Percentiles rank a stretch among this genome's conserved stretches.
phyloP scores from a whole-genome alignment of 495 filamentous ascomycete species.

The Xylaria palmicola region DNA sequence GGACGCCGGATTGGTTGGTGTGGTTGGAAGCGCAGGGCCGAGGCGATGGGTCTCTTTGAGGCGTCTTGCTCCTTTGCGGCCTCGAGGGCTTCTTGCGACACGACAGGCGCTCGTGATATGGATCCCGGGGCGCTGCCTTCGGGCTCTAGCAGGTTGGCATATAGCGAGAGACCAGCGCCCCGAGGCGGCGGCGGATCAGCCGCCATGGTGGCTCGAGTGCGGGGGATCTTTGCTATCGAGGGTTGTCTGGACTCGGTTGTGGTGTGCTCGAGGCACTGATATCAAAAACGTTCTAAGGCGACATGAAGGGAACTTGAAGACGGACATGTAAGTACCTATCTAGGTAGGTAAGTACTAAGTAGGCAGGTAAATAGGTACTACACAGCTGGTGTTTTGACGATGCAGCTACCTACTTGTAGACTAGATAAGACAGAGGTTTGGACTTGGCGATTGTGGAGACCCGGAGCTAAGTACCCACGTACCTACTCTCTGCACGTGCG shows the following conservation, averaged over 20 bases:
- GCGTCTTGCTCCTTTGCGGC: slow-evolving; percentile 53
- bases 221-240: no score
- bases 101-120: slow-evolving; percentile 77
- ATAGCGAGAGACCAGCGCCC: slow-evolving; percentile 47
- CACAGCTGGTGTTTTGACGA: no score
- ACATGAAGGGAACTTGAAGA: no score
- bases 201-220: slow-evolving; percentile 21
- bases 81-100: slow-evolving; percentile 58
- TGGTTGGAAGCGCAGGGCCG: slow-evolving; percentile 86
- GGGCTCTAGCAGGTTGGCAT: slow-evolving; percentile 56
- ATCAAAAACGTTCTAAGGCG: no score
- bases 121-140: slow-evolving; percentile 36
- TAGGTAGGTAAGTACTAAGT: no score
- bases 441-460: no score
- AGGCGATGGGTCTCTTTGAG: slow-evolving; percentile 70
- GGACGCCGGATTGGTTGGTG: slow-evolving; percentile 53
- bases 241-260: no score
- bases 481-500: neutral
- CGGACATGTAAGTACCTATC: no score
- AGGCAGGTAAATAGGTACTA: no score
- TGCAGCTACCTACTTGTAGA: no score
- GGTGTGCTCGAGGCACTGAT: neutral
- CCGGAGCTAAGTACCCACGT: neutral
- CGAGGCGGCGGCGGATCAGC: slow-evolving; percentile 33
- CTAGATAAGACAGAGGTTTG: no score